These are phyloP conservation scores for Rhizopus stolonifer DNA, from an alignment of 371 early-diverging fungal genomes.

Conservation along the genomic window DNA sequence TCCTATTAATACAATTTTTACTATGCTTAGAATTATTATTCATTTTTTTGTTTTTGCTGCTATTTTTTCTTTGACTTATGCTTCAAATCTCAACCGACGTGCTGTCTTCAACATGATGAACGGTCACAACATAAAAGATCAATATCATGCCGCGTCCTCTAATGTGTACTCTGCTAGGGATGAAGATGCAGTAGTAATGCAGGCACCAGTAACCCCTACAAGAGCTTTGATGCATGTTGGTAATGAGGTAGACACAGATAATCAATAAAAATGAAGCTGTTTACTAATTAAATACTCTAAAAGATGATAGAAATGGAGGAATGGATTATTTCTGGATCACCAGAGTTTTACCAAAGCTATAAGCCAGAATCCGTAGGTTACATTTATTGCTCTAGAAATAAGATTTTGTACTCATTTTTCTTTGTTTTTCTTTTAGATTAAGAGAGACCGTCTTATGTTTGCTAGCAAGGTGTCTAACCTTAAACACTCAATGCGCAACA, in stretches of 20 bases:
- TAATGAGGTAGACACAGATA: neutral
- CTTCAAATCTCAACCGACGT: constrained; percentile 3
- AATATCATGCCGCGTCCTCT: neutral
- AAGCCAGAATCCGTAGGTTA: neutral
- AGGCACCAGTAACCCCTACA: neutral
- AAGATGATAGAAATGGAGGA: neutral
- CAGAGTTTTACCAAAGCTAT: neutral
- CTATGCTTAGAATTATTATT: neutral
- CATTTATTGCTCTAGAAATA: too few species aligned
- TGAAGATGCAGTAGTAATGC: neutral
- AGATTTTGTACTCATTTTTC: neutral
- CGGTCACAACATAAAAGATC: neutral
- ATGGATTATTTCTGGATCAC: neutral
- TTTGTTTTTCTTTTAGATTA: neutral
- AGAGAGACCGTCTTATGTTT: neutral
- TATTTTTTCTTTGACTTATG: neutral
- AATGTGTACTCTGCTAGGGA: constrained; percentile 11
- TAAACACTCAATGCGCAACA: neutral
- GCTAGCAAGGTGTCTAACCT: neutral
- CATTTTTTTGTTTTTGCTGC: constrained; percentile 6
- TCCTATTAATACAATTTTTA: neutral
- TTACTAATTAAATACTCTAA: neutral
- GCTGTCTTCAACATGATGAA: constrained; percentile 1
- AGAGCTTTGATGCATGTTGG: neutral
- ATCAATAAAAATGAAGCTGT: neutral